Conservation (phyloP, 331 rosid species). For the Rosa hybrid region DNA sequence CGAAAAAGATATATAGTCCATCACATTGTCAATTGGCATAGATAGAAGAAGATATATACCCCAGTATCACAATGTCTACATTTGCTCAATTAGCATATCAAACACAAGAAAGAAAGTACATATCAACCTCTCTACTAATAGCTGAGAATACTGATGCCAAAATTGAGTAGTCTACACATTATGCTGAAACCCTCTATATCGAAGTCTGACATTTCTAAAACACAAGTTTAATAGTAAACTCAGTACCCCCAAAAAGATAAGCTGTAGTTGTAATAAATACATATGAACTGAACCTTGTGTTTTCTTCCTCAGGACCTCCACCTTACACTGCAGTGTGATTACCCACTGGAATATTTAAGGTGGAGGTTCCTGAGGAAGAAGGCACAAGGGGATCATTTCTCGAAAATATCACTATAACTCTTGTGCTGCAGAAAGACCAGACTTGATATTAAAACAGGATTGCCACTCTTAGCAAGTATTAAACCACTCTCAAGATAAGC, state of each 20-base stretch:
- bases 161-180: not conserved
- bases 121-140: not conserved
- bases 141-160: not conserved
- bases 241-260: not conserved
- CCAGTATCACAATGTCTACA: not conserved
- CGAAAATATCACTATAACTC: not conserved
- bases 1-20: not conserved
- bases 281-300: not conserved
- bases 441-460: not conserved
- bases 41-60: not conserved
- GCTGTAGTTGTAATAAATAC: not conserved
- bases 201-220: not conserved
- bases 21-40: not conserved
- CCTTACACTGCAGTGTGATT: conserved; percentile 2
- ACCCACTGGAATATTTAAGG: not conserved
- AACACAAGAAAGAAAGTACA: not conserved
- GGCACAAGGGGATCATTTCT: not conserved
- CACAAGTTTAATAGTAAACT: not conserved
- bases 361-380: conserved; percentile 15
- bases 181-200: not conserved
- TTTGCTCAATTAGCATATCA: not conserved
- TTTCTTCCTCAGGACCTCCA: conserved; percentile 7
- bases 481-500: not conserved
- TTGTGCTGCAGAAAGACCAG: not conserved
- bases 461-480: not conserved